phyloP scores from a whole-genome alignment of 305 asterid genomes.

The Fraxinus albicans region DNA sequence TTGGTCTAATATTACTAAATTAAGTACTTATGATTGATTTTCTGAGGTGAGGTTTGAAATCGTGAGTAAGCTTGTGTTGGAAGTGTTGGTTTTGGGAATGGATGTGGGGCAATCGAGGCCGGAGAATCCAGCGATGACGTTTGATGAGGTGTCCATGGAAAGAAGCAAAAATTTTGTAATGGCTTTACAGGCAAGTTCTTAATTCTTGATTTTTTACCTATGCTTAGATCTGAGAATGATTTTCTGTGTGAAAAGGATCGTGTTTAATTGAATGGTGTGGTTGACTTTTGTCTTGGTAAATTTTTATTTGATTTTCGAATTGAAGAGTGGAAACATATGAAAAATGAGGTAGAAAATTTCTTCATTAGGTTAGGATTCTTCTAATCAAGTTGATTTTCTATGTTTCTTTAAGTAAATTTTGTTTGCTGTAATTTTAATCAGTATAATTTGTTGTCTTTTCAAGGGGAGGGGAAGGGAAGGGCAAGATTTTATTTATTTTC shows the following conservation, averaged over 20 bases:
- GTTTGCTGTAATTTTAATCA: neutral
- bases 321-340: neutral
- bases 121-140: constrained; percentile 50
- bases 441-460: neutral
- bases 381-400: neutral
- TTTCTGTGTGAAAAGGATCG: neutral
- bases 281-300: constrained; percentile 16
- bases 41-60: neutral
- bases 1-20: neutral
- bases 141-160: constrained; percentile 66
- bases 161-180: constrained; percentile 74
- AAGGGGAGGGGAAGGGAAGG: neutral
- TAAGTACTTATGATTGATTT: neutral
- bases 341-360: neutral
- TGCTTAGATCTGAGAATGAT: constrained; percentile 47
- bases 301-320: neutral
- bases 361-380: neutral
- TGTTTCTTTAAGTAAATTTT: neutral
- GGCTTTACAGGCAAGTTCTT: constrained; percentile 66
- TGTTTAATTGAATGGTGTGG: constrained; percentile 7
- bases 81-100: constrained; percentile 28
- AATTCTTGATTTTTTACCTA: neutral
- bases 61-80: constrained; percentile 11
- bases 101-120: constrained; percentile 46
- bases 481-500: neutral